Base-by-base conservation (phyloP, 257 asterid species). In the Fraxinus cuspidata region DNA sequence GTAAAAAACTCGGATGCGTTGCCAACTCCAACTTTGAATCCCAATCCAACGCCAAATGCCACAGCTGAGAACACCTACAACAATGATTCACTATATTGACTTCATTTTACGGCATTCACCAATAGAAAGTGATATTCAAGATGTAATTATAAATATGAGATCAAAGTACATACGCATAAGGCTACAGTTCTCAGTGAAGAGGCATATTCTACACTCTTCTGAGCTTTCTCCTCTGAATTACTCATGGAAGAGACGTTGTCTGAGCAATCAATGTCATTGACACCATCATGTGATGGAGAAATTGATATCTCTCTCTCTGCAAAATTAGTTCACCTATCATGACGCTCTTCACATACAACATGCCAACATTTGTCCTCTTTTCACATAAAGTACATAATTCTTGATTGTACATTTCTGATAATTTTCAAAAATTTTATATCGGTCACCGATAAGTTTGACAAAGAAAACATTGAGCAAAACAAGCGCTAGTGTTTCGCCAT, bases 1-100 rank as follows among this genome's bases (percentile, higher is more conserved):
- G 98, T 96, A 47, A 95, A 95, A 82, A 93, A 95, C 88, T 95
- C 99, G 25, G 97, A 83, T 74, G 98, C 94, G 86, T 83, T 93
- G 81, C 79, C 89, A 47, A 85, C 83, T 83, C 99, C 99, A 75
- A 87, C 93, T 75, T 83, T 89, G 83, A 91, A 87, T 79, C 98
- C 97, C 84, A 95, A 63, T 77, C 97, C 97, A 78, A 89, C 86
- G 70, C 99, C 99, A 86, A 95, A 93, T 51, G 87, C 94, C 81
- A 95, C 92, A 47, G 99, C 98, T 32, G 97, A 78, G 58, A 89
- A 76, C 84, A 95, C 96, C 99, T 95, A 93, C 85, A 92, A 74
- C 64, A 87, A 81, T 58, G 37, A 77, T 76, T 70, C 77, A 84
- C 92, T 90, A 81, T 72, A 85, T 73, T 81, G 87, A 87, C 83